A percentile compares a stretch with the other conserved stretches of the same genome.
These are phyloP conservation scores for Exobasidium cylindrosporum DNA, from an alignment of 1,284 basidiomycete genomes.

Conservation along the genomic window DNA sequence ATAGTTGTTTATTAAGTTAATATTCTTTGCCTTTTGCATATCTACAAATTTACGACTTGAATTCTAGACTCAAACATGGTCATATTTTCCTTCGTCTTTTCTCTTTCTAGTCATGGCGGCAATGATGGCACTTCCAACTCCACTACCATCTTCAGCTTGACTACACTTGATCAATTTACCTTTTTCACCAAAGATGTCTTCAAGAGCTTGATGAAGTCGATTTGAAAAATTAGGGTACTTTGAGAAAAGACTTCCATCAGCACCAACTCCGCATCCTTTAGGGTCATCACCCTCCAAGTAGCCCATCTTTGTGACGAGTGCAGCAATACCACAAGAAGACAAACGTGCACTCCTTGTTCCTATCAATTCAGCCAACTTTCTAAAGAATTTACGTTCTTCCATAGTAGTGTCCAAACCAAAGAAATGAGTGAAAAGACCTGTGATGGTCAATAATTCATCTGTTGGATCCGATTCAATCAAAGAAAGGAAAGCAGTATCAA, in stretches of 20 bases:
- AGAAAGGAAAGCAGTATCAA: slow-evolving; percentile 95
- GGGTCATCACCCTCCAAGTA: slow-evolving; percentile 28
- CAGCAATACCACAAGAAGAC: slow-evolving; percentile 50
- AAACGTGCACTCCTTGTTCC: slow-evolving; percentile 51
- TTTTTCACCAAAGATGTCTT: slow-evolving; percentile 52
- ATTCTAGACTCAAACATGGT: background rate
- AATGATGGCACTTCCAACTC: slow-evolving; percentile 51
- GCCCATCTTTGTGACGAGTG: slow-evolving; percentile 50
- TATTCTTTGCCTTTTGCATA: background rate
- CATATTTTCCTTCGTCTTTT: slow-evolving; percentile 9
- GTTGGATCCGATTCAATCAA: slow-evolving; percentile 97
- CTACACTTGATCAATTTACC: slow-evolving; percentile 40
- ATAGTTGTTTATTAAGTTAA: background rate
- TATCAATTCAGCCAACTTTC: slow-evolving; percentile 68
- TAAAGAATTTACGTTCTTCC: slow-evolving; percentile 51
- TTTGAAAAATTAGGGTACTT: slow-evolving; percentile 53
- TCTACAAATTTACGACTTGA: too few species aligned
- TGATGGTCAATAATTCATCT: slow-evolving; percentile 93
- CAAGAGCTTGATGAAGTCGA: slow-evolving; percentile 48
- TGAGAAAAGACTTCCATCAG: slow-evolving; percentile 46
- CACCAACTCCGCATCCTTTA: slow-evolving; percentile 47
- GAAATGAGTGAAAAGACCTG: slow-evolving; percentile 76
- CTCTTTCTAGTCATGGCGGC: slow-evolving; percentile 48
- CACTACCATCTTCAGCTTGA: slow-evolving; percentile 53
- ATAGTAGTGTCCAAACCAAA: slow-evolving; percentile 52